Conservation (phyloP, 257 asterid genomes). For the Ballota nigra region DNA sequence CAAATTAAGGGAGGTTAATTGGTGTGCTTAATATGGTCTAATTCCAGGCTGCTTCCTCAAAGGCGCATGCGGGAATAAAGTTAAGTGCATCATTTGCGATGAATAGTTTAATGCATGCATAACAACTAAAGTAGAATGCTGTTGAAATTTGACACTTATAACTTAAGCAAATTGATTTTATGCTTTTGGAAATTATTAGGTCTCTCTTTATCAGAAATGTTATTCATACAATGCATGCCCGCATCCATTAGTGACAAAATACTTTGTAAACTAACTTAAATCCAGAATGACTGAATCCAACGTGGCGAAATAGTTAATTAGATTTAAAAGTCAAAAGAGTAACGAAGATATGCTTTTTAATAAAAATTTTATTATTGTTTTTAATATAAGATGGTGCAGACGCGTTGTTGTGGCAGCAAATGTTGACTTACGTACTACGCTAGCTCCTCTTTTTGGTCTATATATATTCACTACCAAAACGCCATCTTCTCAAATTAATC, state of each 20-base stretch:
- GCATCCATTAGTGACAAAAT: background rate
- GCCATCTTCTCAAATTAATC: background rate
- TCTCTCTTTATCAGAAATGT: too few species aligned
- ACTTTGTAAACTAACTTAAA: background rate
- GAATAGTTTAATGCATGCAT: background rate
- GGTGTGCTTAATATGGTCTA: background rate
- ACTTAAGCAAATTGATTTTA: background rate
- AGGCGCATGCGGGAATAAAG: background rate
- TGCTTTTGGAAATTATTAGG: background rate
- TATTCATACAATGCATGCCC: background rate
- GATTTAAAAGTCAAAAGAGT: background rate
- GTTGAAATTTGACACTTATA: background rate
- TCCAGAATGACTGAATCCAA: background rate
- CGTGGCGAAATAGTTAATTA: background rate
- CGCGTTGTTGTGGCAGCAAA: background rate
- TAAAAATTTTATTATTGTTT: too few species aligned
- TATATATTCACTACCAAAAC: background rate
- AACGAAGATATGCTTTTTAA: background rate
- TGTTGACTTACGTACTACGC: background rate
- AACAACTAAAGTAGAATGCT: background rate
- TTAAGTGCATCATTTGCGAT: background rate
- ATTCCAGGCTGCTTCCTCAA: background rate
- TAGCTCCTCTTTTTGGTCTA: background rate
- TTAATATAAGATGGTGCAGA: background rate
- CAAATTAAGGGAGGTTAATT: too few species aligned